phyloP scores from a whole-genome alignment of 2,329 filamentous ascomycete species.

The Diaporthe ilicicola region DNA sequence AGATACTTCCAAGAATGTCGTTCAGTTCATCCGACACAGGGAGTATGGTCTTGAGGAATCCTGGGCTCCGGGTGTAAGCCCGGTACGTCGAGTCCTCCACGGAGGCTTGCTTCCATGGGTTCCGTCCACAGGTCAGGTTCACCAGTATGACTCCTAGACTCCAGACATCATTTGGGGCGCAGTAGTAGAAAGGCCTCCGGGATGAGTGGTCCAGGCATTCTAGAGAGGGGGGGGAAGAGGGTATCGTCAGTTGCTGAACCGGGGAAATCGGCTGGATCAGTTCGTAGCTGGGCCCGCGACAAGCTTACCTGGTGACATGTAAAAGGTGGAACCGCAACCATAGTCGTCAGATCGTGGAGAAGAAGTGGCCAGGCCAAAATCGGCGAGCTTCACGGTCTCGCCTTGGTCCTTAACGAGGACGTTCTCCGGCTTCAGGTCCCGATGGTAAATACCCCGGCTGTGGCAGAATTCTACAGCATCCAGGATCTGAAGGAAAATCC shows the following conservation, averaged over 20 bases:
- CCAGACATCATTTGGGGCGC: constrained; percentile 97
- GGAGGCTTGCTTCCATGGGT: constrained; percentile 98
- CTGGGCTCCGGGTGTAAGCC: constrained; percentile 83
- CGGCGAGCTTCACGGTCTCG: constrained; percentile 91
- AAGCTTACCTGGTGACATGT: constrained; percentile 96
- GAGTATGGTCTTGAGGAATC: constrained; percentile 92
- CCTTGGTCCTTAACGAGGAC: constrained; percentile 91
- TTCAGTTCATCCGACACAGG: constrained; percentile 91
- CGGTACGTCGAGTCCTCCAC: constrained; percentile 94
- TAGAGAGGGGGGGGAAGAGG: constrained; percentile 50
- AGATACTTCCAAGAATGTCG: constrained; percentile 85
- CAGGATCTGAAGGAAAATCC: constrained; percentile 92
- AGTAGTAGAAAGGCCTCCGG: constrained; percentile 82
- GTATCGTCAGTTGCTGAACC: constrained; percentile 41
- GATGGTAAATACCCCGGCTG: constrained; percentile 90
- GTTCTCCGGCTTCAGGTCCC: constrained; percentile 98
- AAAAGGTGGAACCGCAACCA: constrained; percentile 97
- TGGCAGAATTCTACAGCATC: constrained; percentile 98
- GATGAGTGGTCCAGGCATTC: constrained; percentile 87
- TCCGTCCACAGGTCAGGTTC: constrained; percentile 96
- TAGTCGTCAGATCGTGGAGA: constrained; percentile 90
- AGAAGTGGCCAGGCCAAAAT: constrained; percentile 94
- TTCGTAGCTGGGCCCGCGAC: constrained; percentile 29
- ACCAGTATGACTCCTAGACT: constrained; percentile 97
- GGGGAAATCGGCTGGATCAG: constrained; percentile 25